Evolutionary conservation across 1,284 basidiomycete species (phyloP), one percentile per base, ranked within the genome.

Genomic region (Apiotrichum domesticum): DNA sequence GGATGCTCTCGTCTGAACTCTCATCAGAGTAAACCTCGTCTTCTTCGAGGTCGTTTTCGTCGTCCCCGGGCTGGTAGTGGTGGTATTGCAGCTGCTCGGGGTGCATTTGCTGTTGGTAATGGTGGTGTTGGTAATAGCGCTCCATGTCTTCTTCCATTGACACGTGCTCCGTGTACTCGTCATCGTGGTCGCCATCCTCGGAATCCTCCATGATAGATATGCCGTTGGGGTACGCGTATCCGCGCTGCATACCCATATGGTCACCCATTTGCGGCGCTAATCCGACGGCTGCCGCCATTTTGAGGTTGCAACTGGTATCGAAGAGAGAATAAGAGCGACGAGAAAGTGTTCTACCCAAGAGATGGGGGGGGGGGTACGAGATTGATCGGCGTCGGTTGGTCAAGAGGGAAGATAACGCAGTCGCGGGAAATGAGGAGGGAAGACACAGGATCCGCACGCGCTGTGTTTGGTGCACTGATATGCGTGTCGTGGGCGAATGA

Each of bases 1-100:
- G 43, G 15, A 79, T 75, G 51, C 76, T 78, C 6, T 78, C 78
- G 3, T 70, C 72, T 6, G 73, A 74, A 49, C 68, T 70, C 46
- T 73, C 74, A 35, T 64, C 65, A 21, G 52, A 54, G 58, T 70
- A 70, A 59, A 64, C 59, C 14, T 74, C 70, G 15, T 71, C 65
- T 21, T 71, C 69, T 4, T 63, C 65, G 49, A 79, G 75, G 21
- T 78, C 78, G 45, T 41, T 48, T 40, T 63, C 57, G 29, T 52
- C 51, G 2, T 60, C 59, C n/a, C 57, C 56, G 29, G 54, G 52
- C 44, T 57, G 55, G 54, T 59, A 63, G 44, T 55, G 55, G 48
- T 62, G 55, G 39, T 52, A 56, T 15, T 56, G 52, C 49, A 6
- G 78, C 79, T 15, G 61, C 34, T 59, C 56, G 9, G 55, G 53